A percentile compares a stretch with the other conserved stretches of the same genome.
Evolutionary conservation across 805 yeast species (phyloP).

Genomic region (Peterozyma toletana): DNA sequence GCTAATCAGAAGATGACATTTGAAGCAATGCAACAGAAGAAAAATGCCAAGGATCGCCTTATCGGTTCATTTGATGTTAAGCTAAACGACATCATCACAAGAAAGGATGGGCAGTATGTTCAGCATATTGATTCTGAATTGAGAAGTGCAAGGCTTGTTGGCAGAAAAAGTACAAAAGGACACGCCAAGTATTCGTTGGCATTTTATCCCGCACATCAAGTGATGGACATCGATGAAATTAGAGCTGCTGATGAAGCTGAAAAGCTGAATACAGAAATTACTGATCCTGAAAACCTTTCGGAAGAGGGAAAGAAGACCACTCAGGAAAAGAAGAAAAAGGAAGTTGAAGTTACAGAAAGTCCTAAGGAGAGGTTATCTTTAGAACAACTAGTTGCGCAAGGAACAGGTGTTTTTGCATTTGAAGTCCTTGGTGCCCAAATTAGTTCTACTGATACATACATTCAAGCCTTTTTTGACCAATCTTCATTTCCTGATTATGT

Average conservation of each 20-base stretch:
- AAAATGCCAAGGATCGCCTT: slow-evolving; percentile 72
- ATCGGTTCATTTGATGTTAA: slow-evolving; percentile 76
- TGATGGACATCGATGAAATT: slow-evolving; percentile 70
- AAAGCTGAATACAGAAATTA: slow-evolving; percentile 25
- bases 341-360: slow-evolving; percentile 24
- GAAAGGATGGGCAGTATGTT: slow-evolving; percentile 57
- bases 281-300: slow-evolving; percentile 25
- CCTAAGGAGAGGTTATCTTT: slow-evolving; percentile 46
- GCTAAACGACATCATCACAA: slow-evolving; percentile 59
- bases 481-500: slow-evolving; percentile 58
- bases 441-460: slow-evolving; percentile 46
- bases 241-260: slow-evolving; percentile 33
- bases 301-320: slow-evolving; percentile 23
- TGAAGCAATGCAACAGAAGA: slow-evolving; percentile 91
- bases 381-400: slow-evolving; percentile 47
- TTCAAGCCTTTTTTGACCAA: slow-evolving; percentile 76
- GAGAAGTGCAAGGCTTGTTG: slow-evolving; percentile 56
- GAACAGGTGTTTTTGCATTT: slow-evolving; percentile 72
- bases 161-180: slow-evolving; percentile 83
- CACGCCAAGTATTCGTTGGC: slow-evolving; percentile 62
- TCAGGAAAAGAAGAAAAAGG: slow-evolving; percentile 24
- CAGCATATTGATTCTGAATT: slow-evolving; percentile 50
- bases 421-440: slow-evolving; percentile 56
- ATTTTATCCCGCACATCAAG: slow-evolving; percentile 78
- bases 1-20: slow-evolving; percentile 75